Base-by-base conservation (phyloP, 345 rosid genomes). In the Brassica napus region DNA sequence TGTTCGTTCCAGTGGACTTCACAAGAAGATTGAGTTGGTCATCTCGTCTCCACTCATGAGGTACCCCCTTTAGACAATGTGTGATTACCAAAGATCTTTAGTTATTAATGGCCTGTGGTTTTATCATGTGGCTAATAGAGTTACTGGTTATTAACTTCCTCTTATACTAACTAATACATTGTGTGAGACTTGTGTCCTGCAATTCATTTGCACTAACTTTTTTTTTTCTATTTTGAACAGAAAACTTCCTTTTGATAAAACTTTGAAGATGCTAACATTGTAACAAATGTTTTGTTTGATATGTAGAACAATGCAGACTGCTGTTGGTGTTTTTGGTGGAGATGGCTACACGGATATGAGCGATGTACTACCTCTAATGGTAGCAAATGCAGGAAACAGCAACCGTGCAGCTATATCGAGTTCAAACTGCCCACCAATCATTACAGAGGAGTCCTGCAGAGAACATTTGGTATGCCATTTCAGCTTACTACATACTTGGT, bases 311-410 rank as follows among this genome's bases (percentile, higher is more conserved):
- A 69, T 95, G 84, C 99, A 95, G 85, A 95, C 99, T 69, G 98
- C 99, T 65, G 96, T 91, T 79, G 99, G 98, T 81, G 97, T 90
- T 47, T 95, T 95, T 42, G 99, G 99, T 34, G 96, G 97, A 37
- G 98, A 85, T 72, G 93, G 86, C 77, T 93, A 88, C 84, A 85
- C 86, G 2, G 87, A 87, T 59, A 82, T 83, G 83, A 80, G 79
- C 69, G 96, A 90, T 81, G 68, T 79, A 58, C 68, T 91, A 67
- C 99, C 97, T 62, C 87, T 95, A 15, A 95, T 95, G 99, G 88
- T 81, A 69, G 98, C 96, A 81, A 90, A 95, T 83, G 92, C 93
- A 35, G 99, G 94, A 84, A 88, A 88, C 65, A 89, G 97, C 78
- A 84, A 21, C 52, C 92, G 84, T 67, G 83, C 84, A 72, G 98